Percentiles rank a stretch among this genome's conserved stretches.
Conservation (phyloP, 306 rosid species). For the Senna tora region DNA sequence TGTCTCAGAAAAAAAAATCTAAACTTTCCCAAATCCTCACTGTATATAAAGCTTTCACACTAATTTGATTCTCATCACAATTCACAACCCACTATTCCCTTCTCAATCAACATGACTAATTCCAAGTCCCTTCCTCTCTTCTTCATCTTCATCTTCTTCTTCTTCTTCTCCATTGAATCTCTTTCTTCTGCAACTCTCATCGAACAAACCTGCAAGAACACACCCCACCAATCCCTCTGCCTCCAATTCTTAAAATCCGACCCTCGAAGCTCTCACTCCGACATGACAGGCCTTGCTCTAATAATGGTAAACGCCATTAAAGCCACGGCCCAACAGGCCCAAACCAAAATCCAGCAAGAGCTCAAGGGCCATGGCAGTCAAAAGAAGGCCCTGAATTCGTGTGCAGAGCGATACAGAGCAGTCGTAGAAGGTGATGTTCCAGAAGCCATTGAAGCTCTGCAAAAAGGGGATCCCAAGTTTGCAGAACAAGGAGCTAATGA, state of each 20-base stretch:
- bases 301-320: constrained; percentile 41
- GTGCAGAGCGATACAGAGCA: constrained; percentile 32
- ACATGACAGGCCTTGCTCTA: constrained; percentile 42
- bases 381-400: constrained; percentile 30
- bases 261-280: constrained; percentile 40
- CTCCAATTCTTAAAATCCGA: constrained; percentile 39
- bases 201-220: constrained; percentile 48
- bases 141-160: too few relatives aligned
- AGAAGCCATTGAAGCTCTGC: constrained; percentile 45
- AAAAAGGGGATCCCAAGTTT: constrained; percentile 43
- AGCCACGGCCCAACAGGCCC: constrained; percentile 32
- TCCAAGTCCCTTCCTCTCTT: constrained; percentile 3
- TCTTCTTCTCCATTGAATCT: neutral
- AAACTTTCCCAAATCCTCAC: too few relatives aligned
- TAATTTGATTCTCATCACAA: too few relatives aligned
- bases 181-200: constrained; percentile 31
- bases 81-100: constrained; percentile 6
- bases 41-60: too few relatives aligned
- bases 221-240: constrained; percentile 48
- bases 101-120: constrained; percentile 25
- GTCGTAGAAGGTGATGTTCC: constrained; percentile 45
- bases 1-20: too few relatives aligned
- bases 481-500: constrained; percentile 49
- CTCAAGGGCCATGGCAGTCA: neutral
- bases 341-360: neutral